Percentiles rank a stretch among this genome's conserved stretches.
phyloP scores from a whole-genome alignment of 176 grass and related monocot species.

The maize (Zea mays) region DNA sequence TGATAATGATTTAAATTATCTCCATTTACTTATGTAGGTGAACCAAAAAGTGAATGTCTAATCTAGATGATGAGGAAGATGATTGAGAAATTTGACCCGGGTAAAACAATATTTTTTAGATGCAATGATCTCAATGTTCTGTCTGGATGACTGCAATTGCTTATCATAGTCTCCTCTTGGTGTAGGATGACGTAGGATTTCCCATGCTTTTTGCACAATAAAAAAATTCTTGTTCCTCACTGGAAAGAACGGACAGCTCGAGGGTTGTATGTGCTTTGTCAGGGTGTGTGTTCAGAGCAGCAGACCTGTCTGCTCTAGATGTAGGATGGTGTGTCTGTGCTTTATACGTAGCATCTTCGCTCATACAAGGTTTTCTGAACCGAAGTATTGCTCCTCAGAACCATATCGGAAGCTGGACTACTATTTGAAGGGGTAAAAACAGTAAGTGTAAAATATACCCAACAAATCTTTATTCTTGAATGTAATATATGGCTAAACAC shows the following conservation, averaged over 20 bases:
- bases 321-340: background rate
- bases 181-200: conserved; percentile 53
- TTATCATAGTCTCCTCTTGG: conserved; percentile 57
- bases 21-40: no score
- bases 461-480: background rate
- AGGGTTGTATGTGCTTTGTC: conserved; percentile 49
- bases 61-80: no score
- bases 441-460: background rate
- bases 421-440: background rate
- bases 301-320: conserved; percentile 45
- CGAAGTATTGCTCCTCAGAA: conserved; percentile 30
- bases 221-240: conserved; percentile 48
- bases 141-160: conserved; percentile 52
- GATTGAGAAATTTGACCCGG: no score
- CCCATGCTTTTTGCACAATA: conserved; percentile 70
- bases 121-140: conserved; percentile 52
- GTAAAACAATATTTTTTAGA: conserved; percentile 28
- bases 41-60: no score
- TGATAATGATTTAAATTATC: no score
- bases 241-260: background rate
- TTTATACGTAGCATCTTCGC: conserved; percentile 67
- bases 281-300: conserved; percentile 69
- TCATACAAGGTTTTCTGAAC: conserved; percentile 61
- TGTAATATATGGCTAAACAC: background rate
- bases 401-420: conserved; percentile 47